Evolutionary conservation across 495 filamentous ascomycete genomes (phyloP).

Genomic region (Xanthoparmelia taractica): DNA sequence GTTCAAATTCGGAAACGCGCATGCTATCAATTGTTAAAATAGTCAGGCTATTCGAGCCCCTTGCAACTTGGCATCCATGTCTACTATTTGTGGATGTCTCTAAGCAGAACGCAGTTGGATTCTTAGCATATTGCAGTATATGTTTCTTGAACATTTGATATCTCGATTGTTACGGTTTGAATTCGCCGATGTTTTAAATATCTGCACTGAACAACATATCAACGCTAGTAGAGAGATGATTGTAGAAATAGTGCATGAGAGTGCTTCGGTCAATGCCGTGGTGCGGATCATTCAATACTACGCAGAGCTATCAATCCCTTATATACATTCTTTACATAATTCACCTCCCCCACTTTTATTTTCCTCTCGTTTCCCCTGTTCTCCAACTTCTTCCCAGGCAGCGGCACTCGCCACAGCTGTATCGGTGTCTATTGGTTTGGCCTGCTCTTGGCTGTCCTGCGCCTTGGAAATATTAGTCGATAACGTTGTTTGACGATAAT

Average conservation of each 20-base stretch:
- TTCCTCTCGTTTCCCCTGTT: not conserved
- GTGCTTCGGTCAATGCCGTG: not conserved
- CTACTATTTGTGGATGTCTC: too few relatives aligned
- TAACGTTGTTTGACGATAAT: not conserved
- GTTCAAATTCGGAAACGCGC: not conserved
- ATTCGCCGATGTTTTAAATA: too few relatives aligned
- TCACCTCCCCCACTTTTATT: not conserved
- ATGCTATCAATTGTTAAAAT: too few relatives aligned
- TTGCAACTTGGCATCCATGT: not conserved
- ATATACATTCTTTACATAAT: conserved; percentile 8
- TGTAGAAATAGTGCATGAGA: not conserved
- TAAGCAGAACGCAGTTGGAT: too few relatives aligned
- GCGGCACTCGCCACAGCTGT: not conserved
- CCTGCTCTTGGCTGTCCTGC: not conserved
- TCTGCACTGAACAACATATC: too few relatives aligned
- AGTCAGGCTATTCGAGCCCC: too few relatives aligned
- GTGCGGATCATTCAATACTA: not conserved
- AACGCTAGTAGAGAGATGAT: not conserved
- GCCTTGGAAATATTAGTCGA: not conserved
- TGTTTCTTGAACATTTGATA: too few relatives aligned
- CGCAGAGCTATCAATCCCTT: not conserved
- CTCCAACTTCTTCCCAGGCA: not conserved
- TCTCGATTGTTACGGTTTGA: too few relatives aligned
- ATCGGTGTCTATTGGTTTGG: conserved; percentile 1
- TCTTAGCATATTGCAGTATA: too few relatives aligned